A percentile compares a stretch with the other conserved stretches of the same genome.
Evolutionary conservation across 345 rosid species (phyloP).

Genomic region (Brassica incana): DNA sequence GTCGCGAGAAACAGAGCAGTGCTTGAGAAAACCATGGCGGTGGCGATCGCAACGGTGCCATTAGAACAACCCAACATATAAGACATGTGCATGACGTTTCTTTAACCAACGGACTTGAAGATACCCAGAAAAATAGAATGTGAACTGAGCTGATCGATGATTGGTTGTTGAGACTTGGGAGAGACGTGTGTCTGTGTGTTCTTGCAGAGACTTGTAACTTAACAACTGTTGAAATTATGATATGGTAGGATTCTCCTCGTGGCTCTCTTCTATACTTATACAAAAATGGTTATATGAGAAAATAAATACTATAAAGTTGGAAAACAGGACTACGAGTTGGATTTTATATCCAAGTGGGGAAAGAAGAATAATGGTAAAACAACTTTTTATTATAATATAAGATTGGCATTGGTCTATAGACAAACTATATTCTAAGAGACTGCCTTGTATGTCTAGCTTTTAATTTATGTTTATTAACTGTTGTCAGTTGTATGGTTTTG

Average conservation of each 20-base stretch:
- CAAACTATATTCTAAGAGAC: not conserved
- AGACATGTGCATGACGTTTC: slow-evolving; percentile 24
- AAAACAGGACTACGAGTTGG: slow-evolving; percentile 1
- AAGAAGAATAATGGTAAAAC: not conserved
- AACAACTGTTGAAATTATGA: slow-evolving; percentile 22
- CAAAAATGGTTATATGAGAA: not conserved
- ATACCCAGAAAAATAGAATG: not conserved
- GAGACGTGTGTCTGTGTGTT: slow-evolving; percentile 27
- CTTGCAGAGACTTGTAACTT: slow-evolving; percentile 23
- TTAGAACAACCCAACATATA: slow-evolving; percentile 44
- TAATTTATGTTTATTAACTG: not conserved
- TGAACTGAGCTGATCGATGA: slow-evolving; percentile 17
- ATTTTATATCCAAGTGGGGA: slow-evolving; percentile 16
- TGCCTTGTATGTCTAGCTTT: not conserved
- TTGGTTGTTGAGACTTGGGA: slow-evolving; percentile 22
- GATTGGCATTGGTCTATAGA: not conserved
- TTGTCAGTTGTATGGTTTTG: slow-evolving; percentile 2
- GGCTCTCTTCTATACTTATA: slow-evolving; percentile 29
- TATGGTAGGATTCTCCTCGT: slow-evolving; percentile 18
- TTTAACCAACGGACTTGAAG: not conserved
- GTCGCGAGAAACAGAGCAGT: slow-evolving; percentile 68
- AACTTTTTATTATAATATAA: not conserved
- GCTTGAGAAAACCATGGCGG: slow-evolving; percentile 82
- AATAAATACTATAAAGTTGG: slow-evolving; percentile 13
- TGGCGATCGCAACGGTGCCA: slow-evolving; percentile 57